A percentile compares a stretch with the other conserved stretches of the same genome.
These are phyloP conservation scores for Huntiella savannae DNA, from an alignment of 2,329 filamentous ascomycete species.

Conservation along the genomic window DNA sequence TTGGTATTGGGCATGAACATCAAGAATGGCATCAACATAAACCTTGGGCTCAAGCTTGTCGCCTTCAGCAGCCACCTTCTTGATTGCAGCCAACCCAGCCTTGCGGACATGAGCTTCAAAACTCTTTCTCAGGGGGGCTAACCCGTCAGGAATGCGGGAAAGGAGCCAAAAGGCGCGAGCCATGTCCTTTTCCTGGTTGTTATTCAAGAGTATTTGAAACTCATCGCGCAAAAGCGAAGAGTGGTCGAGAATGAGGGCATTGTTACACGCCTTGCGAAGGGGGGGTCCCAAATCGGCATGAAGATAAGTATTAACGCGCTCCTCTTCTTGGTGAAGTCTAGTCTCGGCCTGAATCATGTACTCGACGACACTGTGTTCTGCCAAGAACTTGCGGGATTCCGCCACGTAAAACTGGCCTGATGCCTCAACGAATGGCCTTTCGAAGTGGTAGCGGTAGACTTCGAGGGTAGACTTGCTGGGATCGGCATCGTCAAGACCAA, in stretches of 20 bases:
- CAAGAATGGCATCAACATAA: constrained; percentile 85
- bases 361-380: constrained; percentile 92
- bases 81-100: constrained; percentile 69
- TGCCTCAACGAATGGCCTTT: constrained; percentile 73
- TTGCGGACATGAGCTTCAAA: constrained; percentile 90
- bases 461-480: constrained; percentile 86
- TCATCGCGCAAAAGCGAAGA: constrained; percentile 75
- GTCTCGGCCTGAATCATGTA: constrained; percentile 99
- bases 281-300: constrained; percentile 73
- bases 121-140: constrained; percentile 68
- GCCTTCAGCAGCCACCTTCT: constrained; percentile 69
- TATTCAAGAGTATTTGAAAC: constrained; percentile 84
- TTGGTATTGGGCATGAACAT: constrained; percentile 87
- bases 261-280: constrained; percentile 73
- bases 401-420: constrained; percentile 75
- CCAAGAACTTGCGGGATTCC: constrained; percentile 85
- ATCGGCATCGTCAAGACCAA: constrained; percentile 85
- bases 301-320: constrained; percentile 78
- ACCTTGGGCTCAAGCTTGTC: constrained; percentile 76
- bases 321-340: constrained; percentile 79
- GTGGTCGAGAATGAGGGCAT: constrained; percentile 77
- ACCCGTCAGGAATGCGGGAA: constrained; percentile 70
- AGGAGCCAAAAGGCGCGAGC: constrained; percentile 89
- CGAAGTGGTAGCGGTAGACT: constrained; percentile 83
- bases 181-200: constrained; percentile 88